phyloP scores from a whole-genome alignment of 2,329 filamentous ascomycete genomes.

The Talaromyces rugulosus region DNA sequence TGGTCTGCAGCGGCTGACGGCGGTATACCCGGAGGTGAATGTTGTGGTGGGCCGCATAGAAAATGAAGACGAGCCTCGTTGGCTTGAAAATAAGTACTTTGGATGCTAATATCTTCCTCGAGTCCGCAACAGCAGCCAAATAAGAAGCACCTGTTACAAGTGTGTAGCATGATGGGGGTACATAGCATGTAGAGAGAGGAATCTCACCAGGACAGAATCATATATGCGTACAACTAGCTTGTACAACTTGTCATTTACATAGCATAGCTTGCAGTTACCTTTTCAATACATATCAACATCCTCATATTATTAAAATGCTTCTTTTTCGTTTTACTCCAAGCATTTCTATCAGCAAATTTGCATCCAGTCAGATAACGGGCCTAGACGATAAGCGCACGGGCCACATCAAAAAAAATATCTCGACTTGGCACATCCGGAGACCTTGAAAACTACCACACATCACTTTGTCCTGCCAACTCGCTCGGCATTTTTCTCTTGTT shows the following conservation, averaged over 20 bases:
- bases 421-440: background rate
- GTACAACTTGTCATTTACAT: background rate
- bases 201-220: background rate
- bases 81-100: slow-evolving; percentile 87
- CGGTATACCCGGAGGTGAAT: slow-evolving; percentile 81
- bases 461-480: background rate
- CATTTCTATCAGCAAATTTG: background rate
- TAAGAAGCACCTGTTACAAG: background rate
- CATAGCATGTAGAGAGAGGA: background rate
- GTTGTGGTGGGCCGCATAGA: slow-evolving; percentile 82
- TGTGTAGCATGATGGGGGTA: background rate
- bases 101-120: slow-evolving; percentile 57
- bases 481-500: background rate
- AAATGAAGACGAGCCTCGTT: slow-evolving; percentile 76
- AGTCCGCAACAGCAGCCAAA: background rate
- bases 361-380: background rate
- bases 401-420: slow-evolving; percentile 18
- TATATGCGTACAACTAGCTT: background rate
- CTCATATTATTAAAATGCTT: background rate
- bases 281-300: background rate
- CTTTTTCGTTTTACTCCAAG: background rate
- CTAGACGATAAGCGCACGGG: slow-evolving; percentile 21
- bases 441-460: background rate
- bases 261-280: background rate
- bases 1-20: slow-evolving; percentile 78